These are phyloP conservation scores for Brettanomyces nanus DNA, from an alignment of 805 yeast genomes.

Conservation along the genomic window DNA sequence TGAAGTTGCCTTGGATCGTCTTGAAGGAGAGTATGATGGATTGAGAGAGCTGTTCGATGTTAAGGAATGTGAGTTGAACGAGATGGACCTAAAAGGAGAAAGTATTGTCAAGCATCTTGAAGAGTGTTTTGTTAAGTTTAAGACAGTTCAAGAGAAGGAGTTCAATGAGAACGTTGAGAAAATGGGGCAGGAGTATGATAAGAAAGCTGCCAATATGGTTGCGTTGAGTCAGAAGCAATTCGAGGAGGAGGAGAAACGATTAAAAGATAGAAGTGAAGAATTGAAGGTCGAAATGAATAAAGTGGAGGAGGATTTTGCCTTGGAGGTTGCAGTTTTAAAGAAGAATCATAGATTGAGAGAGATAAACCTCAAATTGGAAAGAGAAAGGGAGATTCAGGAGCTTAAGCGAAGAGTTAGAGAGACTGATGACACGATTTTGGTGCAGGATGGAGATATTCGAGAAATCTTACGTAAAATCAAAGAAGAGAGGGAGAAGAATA, in stretches of 20 bases:
- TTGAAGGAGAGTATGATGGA: conserved; percentile 16
- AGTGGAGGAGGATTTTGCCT: conserved; percentile 10
- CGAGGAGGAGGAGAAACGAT: conserved; percentile 21
- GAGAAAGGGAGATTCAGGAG: not conserved
- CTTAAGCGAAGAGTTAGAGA: not conserved
- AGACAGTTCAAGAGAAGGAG: conserved; percentile 22
- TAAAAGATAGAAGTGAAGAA: conserved; percentile 16
- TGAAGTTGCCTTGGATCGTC: conserved; percentile 22
- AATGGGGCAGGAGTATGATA: conserved; percentile 12
- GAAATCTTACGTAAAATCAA: not conserved
- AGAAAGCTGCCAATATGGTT: conserved; percentile 30
- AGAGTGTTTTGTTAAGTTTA: conserved; percentile 30
- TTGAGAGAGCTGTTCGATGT: conserved; percentile 18
- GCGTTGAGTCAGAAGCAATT: conserved; percentile 26
- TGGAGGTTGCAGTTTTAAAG: not conserved
- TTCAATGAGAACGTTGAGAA: conserved; percentile 23
- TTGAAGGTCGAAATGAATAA: conserved; percentile 12
- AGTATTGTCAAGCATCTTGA: conserved; percentile 4
- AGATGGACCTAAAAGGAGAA: conserved; percentile 21
- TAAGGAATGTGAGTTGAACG: conserved; percentile 25
- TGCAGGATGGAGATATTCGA: not conserved
- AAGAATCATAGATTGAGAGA: not conserved
- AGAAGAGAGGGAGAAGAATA: conserved; percentile 1
- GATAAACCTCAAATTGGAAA: not conserved
- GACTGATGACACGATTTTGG: not conserved